Conservation (phyloP, 495 filamentous ascomycete genomes). For the Aspergillus heteromorphus region DNA sequence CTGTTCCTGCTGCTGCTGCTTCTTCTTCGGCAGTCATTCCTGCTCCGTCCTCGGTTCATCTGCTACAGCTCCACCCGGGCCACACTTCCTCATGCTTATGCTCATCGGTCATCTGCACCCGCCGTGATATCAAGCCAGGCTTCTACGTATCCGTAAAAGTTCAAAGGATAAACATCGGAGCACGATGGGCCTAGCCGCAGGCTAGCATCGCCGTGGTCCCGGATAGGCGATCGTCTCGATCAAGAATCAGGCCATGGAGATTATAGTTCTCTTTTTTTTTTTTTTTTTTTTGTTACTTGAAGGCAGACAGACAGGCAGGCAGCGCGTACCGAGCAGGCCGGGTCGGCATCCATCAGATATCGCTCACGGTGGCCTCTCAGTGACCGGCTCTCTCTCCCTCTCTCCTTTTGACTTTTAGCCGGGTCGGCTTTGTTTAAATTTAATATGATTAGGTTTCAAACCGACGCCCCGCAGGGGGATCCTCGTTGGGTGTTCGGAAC, state of each 20-base stretch:
- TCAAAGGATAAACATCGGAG: neutral
- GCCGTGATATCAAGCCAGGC: too few species aligned
- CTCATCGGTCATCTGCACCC: too few species aligned
- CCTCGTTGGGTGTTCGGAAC: constrained; percentile 7
- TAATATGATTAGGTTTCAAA: constrained; percentile 3
- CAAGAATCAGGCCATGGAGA: neutral
- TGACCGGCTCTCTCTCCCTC: too few species aligned
- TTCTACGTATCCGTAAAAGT: neutral
- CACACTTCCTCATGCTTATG: too few species aligned
- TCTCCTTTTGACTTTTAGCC: constrained; percentile 1
- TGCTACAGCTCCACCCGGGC: neutral
- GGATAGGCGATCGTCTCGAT: neutral
- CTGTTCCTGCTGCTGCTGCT: too few species aligned
- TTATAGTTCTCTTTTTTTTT: too few species aligned
- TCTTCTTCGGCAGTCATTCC: neutral
- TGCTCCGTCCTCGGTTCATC: neutral
- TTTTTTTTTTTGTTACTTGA: too few species aligned
- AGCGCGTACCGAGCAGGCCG: too few species aligned
- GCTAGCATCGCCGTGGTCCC: neutral
- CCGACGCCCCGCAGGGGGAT: constrained; percentile 13
- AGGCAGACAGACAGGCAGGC: too few species aligned
- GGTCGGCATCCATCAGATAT: too few species aligned
- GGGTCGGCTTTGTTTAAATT: neutral
- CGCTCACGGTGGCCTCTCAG: too few species aligned
- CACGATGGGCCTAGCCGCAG: neutral